Evolutionary conservation across 805 yeast species (phyloP).

Genomic region (Yamadazyma sp.): DNA sequence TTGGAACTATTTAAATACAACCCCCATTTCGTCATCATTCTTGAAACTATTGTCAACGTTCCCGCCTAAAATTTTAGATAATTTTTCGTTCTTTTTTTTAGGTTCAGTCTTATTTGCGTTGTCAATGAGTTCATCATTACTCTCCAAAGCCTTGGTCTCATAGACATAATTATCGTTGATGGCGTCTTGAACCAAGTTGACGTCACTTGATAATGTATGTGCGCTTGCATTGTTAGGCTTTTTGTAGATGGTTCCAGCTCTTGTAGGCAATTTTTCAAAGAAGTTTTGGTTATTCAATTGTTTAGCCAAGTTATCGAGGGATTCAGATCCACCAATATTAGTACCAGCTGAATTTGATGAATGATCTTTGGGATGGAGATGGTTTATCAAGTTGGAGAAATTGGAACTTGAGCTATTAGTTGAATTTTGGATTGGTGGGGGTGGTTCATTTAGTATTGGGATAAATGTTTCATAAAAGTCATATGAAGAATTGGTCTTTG

Average conservation of each 20-base stretch:
- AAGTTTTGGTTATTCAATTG: slow-evolving; percentile 33
- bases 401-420: slow-evolving; percentile 4
- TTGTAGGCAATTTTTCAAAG: slow-evolving; percentile 37
- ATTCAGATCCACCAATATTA: slow-evolving; percentile 1
- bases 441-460: slow-evolving; percentile 29
- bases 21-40: slow-evolving; percentile 9
- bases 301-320: slow-evolving; percentile 37
- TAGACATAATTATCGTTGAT: slow-evolving; percentile 33
- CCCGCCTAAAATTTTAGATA: slow-evolving; percentile 13
- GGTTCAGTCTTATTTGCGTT: not conserved
- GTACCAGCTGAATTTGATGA: not conserved
- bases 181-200: slow-evolving; percentile 13
- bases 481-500: slow-evolving; percentile 21
- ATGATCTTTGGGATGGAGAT: slow-evolving; percentile 4
- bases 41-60: slow-evolving; percentile 20
- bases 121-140: not conserved
- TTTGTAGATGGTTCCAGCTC: slow-evolving; percentile 27
- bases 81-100: slow-evolving; percentile 4
- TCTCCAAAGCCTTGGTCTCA: slow-evolving; percentile 9
- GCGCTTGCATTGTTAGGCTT: no score
- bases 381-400: not conserved
- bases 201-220: not conserved
- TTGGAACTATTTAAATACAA: slow-evolving; percentile 12
- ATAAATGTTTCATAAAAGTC: slow-evolving; percentile 43
- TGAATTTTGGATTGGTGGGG: not conserved